Evolutionary conservation across 805 yeast species (phyloP), one percentile per base, ranked within the genome.

Genomic region (Cyberlindnera saturnus): DNA sequence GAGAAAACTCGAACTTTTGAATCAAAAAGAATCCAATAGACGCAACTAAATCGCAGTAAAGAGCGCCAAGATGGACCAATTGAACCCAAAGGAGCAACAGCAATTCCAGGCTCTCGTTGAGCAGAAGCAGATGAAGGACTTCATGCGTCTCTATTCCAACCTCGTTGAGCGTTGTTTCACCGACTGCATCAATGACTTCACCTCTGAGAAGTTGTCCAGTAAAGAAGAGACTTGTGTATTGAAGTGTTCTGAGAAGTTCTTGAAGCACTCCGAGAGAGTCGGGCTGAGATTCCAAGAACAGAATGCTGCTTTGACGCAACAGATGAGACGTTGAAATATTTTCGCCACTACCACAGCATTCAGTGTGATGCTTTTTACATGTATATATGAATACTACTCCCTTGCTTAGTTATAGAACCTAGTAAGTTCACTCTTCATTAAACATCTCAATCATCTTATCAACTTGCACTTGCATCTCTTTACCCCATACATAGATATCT

Each of bases 231-330:
- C 80, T 20, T 93, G 99, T 71, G 78, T 93, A 49, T 73, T 79
- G 74, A 86, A 85, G 67, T 93, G 99, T 67, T 84, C 96, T 39
- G 98, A 91, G 69, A 93, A 93, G 75, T 93, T 93, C 79, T 77
- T 93, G 73, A 93, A 93, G 66, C 98, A 91, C 74, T 81, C 91
- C 67, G 99, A 93, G 73, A 83, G 99, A 66, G 96, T 93, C 45
- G 99, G 99, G 36, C 91, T 86, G 69, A 82, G 98, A 71, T 93
- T 93, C 91, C 98, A 91, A 71, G 99, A 91, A 64, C 97, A 91
- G 69, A 93, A 93, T 46, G 86, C 85, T 45, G 69, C 81, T 52
- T 69, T 85, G 72, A 82, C 84, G 74, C 86, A 85, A 65, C 82
- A 78, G 67, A 69, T 82, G 73, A 69, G 72, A 58, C 57, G 57